Conservation (phyloP, 2,329 filamentous ascomycete genomes). For the Epichloe elymi region DNA sequence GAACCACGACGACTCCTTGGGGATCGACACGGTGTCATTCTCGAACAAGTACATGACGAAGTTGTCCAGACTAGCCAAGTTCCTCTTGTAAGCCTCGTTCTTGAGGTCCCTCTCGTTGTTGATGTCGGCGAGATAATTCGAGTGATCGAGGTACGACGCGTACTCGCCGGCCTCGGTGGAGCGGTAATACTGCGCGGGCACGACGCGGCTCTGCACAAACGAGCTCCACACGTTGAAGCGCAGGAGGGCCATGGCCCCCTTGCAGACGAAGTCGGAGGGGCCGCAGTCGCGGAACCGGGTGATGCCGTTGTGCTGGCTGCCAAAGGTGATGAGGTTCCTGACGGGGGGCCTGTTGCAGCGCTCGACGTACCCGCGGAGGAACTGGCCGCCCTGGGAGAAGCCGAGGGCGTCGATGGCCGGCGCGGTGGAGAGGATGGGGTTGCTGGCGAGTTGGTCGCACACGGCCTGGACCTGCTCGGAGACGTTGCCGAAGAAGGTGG, state of each 20-base stretch:
- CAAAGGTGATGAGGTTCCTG: slow-evolving; percentile 73
- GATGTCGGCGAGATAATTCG: slow-evolving; percentile 86
- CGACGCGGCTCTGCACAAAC: slow-evolving; percentile 65
- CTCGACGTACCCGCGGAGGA: slow-evolving; percentile 83
- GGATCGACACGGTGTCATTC: slow-evolving; percentile 73
- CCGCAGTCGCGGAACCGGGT: slow-evolving; percentile 65
- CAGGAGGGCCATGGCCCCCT: slow-evolving; percentile 64
- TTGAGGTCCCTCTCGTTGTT: slow-evolving; percentile 79
- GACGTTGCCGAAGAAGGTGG: slow-evolving; percentile 85
- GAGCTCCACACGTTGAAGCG: slow-evolving; percentile 67
- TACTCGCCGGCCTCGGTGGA: slow-evolving; percentile 48
- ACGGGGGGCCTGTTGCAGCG: slow-evolving; percentile 73
- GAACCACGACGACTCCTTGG: slow-evolving; percentile 87
- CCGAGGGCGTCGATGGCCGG: slow-evolving; percentile 82
- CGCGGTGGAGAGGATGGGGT: slow-evolving; percentile 70
- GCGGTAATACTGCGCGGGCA: slow-evolving; percentile 93
- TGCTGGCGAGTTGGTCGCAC: slow-evolving; percentile 60
- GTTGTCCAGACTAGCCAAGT: slow-evolving; percentile 56
- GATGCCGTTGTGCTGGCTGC: slow-evolving; percentile 88
- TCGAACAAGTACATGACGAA: slow-evolving; percentile 87
- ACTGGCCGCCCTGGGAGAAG: slow-evolving; percentile 92
- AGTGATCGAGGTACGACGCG: slow-evolving; percentile 61
- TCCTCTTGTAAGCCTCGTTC: slow-evolving; percentile 59
- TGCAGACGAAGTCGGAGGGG: slow-evolving; percentile 64
- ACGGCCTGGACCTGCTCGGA: slow-evolving; percentile 64